Conservation (phyloP, 2,329 filamentous ascomycete species). For the Zarea fungicola region DNA sequence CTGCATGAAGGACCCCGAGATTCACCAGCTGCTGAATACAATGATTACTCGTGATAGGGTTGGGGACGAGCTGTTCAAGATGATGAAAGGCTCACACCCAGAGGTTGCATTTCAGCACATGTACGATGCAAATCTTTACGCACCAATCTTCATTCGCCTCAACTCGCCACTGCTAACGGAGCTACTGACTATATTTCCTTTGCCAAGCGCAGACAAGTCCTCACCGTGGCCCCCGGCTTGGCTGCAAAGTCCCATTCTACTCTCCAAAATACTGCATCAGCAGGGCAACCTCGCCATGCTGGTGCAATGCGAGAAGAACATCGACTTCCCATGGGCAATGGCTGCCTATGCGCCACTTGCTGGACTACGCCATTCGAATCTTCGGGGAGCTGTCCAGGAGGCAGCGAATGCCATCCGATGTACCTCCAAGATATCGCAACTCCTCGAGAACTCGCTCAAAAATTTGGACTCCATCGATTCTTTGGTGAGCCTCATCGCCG, state of each 20-base stretch:
- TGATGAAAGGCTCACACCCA: slow-evolving; percentile 12
- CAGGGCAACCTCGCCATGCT: slow-evolving; percentile 10
- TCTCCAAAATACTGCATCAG: background rate
- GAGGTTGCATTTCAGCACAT: slow-evolving; percentile 13
- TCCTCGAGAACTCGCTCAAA: slow-evolving; percentile 12
- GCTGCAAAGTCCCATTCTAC: slow-evolving; percentile 10
- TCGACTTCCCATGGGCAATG: slow-evolving; percentile 16
- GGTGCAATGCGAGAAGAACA: slow-evolving; percentile 7
- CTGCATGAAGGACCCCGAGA: slow-evolving; percentile 10
- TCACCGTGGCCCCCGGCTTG: slow-evolving; percentile 14
- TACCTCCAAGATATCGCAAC: slow-evolving; percentile 10
- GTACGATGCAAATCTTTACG: slow-evolving; percentile 10
- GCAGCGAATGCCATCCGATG: slow-evolving; percentile 11
- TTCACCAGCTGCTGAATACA: slow-evolving; percentile 12
- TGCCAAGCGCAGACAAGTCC: background rate
- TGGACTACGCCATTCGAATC: slow-evolving; percentile 8
- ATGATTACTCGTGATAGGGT: slow-evolving; percentile 18
- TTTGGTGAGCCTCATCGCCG: background rate
- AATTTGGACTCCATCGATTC: slow-evolving; percentile 13
- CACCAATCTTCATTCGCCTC: slow-evolving; percentile 15
- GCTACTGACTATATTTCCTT: background rate
- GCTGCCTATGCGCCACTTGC: slow-evolving; percentile 15
- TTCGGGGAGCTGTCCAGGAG: slow-evolving; percentile 14
- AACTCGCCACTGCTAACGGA: slow-evolving; percentile 3
- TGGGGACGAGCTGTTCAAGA: slow-evolving; percentile 15